Evolutionary conservation across 345 rosid genomes (phyloP), one percentile per base, ranked within the genome.

Genomic region (Diplotaxis tenuifolia): DNA sequence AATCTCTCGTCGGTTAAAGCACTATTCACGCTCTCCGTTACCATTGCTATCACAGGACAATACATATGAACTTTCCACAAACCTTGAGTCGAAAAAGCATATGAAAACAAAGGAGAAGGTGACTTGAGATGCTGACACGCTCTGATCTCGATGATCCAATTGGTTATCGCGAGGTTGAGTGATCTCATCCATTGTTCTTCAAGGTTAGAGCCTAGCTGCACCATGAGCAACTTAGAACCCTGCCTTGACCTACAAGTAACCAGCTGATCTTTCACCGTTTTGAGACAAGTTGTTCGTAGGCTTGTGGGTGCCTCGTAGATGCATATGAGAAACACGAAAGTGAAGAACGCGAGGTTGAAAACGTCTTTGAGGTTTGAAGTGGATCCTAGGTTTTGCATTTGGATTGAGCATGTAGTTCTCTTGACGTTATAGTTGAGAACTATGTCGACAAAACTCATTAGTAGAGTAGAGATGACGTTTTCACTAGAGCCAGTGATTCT

Each of bases 161-260:
- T 91, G 23, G 96, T 93, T 32, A 89, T 86, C 0, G 97, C 94
- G 32, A 93, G 98, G 69, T 91, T 89, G 15, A 91, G 8, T 0
- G 98, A 85, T 62, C 94, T 78, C 91, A 91, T 91, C 97, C 98
- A 91, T 52, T 84, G 88, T 73, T 88, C 97, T 70, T 91, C 98
- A 4, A 93, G 74, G 57, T 91, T 93, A 2, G 94, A 82, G 20
- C 97, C 97, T 21, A 93, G 62, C 29, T 80, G 80, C 27, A 77
- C 80, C 96, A 91, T 84, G 4, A 93, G 96, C 65, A 62, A 22
- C 79, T 86, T 89, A 9, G 90, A 82, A 0, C 91, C 91, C 25
- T 70, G 78, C 56, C 90, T 83, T 55, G 78, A 69, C 6, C 70
- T 82, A 68, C 78, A 71, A 75, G 72, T 57, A 6, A 81, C 57